phyloP scores from a whole-genome alignment of 306 rosid species.

The Rosa rugosa region DNA sequence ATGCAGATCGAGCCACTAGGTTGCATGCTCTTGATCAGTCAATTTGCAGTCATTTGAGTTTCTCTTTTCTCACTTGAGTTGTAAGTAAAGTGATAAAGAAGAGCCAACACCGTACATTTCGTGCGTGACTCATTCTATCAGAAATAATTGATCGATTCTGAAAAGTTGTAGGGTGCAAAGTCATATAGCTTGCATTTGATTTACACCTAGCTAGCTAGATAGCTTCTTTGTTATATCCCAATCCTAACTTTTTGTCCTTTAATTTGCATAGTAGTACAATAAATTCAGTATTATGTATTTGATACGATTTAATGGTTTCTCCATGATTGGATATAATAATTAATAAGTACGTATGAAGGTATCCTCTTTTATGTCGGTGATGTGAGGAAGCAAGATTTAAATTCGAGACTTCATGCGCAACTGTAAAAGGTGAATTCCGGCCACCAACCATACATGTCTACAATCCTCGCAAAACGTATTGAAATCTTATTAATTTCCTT shows the following conservation, averaged over 20 bases:
- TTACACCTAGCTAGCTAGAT: background rate
- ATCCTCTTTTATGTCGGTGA: background rate
- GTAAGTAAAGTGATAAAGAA: background rate
- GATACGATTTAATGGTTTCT: background rate
- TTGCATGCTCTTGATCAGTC: background rate
- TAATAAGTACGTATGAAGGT: too few relatives aligned
- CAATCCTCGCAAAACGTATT: too few relatives aligned
- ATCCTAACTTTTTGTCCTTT: background rate
- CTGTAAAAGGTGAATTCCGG: too few relatives aligned
- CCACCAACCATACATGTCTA: too few relatives aligned
- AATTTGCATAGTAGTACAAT: background rate
- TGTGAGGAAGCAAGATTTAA: too few relatives aligned
- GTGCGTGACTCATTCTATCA: background rate
- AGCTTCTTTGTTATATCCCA: background rate
- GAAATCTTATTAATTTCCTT: too few relatives aligned
- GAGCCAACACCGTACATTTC: background rate
- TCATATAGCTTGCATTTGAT: background rate
- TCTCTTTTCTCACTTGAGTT: conserved; percentile 1
- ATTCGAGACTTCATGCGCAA: too few relatives aligned
- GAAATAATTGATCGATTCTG: background rate
- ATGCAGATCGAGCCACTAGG: background rate
- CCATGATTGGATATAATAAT: background rate
- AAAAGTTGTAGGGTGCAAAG: background rate
- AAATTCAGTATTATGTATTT: background rate
- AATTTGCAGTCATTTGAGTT: conserved; percentile 1